phyloP scores from a whole-genome alignment of 176 grass and related monocot genomes.

The Aegilops umbellulata region DNA sequence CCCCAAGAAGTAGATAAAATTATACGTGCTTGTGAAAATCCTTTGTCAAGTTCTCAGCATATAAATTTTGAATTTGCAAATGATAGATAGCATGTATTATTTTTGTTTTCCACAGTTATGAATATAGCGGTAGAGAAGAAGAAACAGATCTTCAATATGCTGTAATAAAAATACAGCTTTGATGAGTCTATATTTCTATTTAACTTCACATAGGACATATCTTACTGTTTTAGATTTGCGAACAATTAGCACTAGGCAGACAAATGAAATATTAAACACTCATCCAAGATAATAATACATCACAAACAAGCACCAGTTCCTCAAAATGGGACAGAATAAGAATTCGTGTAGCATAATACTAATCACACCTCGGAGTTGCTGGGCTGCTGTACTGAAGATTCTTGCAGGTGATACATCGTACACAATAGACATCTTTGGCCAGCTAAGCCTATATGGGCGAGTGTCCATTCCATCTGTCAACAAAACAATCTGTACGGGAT shows the following conservation, averaged over 20 bases:
- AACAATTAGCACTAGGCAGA: not conserved
- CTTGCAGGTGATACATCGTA: constrained; percentile 77
- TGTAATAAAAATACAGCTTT: not conserved
- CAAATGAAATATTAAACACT: not conserved
- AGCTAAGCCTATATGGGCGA: constrained; percentile 85
- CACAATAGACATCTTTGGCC: constrained; percentile 69
- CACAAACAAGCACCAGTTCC: constrained; percentile 8
- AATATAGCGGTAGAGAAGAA: not conserved
- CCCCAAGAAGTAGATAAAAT: constrained; percentile 21
- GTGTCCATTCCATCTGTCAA: constrained; percentile 99
- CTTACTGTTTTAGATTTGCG: not conserved
- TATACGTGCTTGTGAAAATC: not conserved
- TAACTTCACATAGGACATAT: not conserved
- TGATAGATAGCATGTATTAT: not conserved
- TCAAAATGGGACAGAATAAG: not conserved
- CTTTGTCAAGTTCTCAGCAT: not conserved
- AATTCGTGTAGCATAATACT: not conserved
- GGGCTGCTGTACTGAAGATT: constrained; percentile 46
- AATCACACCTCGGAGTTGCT: constrained; percentile 63
- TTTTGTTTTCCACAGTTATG: not conserved
- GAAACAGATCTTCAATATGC: not conserved
- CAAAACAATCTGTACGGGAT: constrained; percentile 92
- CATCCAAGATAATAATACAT: constrained; percentile 3
- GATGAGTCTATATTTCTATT: constrained; percentile 10
- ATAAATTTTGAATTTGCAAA: not conserved